Conservation (phyloP, 495 filamentous ascomycete genomes). For the Hypoxylon perforatum region DNA sequence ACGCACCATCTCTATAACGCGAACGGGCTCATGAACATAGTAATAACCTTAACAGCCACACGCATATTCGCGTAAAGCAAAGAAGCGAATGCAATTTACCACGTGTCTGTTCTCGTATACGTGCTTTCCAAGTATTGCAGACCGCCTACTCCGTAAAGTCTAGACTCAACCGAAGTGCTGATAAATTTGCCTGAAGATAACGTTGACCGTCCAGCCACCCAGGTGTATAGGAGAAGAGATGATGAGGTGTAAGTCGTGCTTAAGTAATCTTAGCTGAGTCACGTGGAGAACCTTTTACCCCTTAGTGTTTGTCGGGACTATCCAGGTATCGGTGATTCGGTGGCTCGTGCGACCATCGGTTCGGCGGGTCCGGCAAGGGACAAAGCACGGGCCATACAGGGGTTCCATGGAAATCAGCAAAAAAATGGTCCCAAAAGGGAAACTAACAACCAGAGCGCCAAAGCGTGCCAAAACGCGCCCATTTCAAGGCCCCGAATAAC, state of each 20-base stretch:
- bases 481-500: constrained; percentile 23
- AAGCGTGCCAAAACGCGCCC: constrained; percentile 25
- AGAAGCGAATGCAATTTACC: background rate
- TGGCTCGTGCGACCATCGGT: background rate
- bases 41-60: constrained; percentile 5
- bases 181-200: too few species aligned
- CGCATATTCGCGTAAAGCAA: background rate
- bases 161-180: background rate
- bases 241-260: too few species aligned
- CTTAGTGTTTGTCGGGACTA: background rate
- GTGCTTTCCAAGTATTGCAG: background rate
- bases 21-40: background rate
- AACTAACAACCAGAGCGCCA: constrained; percentile 29
- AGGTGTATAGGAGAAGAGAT: too few species aligned
- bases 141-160: background rate
- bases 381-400: constrained; percentile 24
- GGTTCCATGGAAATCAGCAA: constrained; percentile 25
- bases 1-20: constrained; percentile 13
- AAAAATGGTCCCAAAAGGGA: constrained; percentile 26
- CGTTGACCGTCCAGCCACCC: too few species aligned
- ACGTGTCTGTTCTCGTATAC: background rate
- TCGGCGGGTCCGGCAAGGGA: background rate
- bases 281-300: background rate
- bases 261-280: background rate
- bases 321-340: too few species aligned